These are phyloP conservation scores for Aurifilum marmelostoma DNA, from an alignment of 2,329 filamentous ascomycete species.

Conservation along the genomic window DNA sequence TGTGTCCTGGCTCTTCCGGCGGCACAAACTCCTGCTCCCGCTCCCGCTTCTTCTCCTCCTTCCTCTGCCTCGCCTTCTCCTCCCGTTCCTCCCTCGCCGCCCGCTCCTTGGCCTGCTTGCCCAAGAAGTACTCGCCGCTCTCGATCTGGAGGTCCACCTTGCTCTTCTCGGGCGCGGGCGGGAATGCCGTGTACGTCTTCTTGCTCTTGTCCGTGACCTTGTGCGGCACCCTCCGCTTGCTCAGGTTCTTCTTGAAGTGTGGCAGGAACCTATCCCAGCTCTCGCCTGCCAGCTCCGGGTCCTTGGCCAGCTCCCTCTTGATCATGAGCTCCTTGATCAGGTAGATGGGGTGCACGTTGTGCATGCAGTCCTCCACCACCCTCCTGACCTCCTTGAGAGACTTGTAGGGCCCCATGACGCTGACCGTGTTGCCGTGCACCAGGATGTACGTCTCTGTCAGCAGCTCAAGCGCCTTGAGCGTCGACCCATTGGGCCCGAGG, in stretches of 20 bases:
- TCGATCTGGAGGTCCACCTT: slow-evolving; percentile 98
- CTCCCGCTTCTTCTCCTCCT: slow-evolving; percentile 85
- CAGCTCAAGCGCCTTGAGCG: slow-evolving; percentile 90
- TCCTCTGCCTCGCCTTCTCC: slow-evolving; percentile 84
- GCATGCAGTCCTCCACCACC: slow-evolving; percentile 94
- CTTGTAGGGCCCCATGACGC: slow-evolving; percentile 89
- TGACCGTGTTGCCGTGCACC: slow-evolving; percentile 95
- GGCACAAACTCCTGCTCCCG: slow-evolving; percentile 84
- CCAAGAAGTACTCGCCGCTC: slow-evolving; percentile 93
- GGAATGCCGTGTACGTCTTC: slow-evolving; percentile 97
- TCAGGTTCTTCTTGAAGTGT: slow-evolving; percentile 92
- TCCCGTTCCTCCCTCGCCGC: slow-evolving; percentile 77
- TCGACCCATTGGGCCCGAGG: slow-evolving; percentile 86
- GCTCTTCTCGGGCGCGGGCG: slow-evolving; percentile 95
- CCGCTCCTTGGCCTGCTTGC: slow-evolving; percentile 89
- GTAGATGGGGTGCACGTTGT: slow-evolving; percentile 96
- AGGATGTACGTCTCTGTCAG: slow-evolving; percentile 91
- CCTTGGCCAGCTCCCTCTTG: slow-evolving; percentile 78
- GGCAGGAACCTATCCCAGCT: slow-evolving; percentile 96
- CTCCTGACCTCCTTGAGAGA: slow-evolving; percentile 89
- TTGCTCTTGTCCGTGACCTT: slow-evolving; percentile 91
- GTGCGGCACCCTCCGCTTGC: slow-evolving; percentile 78
- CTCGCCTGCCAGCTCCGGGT: slow-evolving; percentile 80
- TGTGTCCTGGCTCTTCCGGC: slow-evolving; percentile 72
- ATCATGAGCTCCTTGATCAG: slow-evolving; percentile 76